These are phyloP conservation scores for Linum lewisii DNA, from an alignment of 345 rosid species.

Conservation along the genomic window DNA sequence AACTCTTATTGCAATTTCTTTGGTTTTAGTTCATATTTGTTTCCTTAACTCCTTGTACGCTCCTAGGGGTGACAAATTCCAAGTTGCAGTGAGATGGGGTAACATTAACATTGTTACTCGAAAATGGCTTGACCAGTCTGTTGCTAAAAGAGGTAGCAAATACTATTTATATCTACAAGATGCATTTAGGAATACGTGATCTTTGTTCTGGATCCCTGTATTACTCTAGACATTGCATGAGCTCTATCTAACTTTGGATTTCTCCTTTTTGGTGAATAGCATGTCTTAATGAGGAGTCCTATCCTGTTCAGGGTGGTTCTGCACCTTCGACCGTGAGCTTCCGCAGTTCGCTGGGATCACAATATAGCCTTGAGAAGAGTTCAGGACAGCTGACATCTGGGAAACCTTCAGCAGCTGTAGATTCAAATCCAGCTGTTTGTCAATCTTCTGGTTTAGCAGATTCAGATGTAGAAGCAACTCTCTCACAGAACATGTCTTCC, in stretches of 20 bases:
- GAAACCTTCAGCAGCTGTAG: slow-evolving; percentile 30
- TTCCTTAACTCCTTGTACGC: slow-evolving; percentile 54
- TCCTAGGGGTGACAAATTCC: slow-evolving; percentile 90
- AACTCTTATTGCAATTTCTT: not conserved
- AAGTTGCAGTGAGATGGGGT: slow-evolving; percentile 89
- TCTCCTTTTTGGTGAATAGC: slow-evolving; percentile 48
- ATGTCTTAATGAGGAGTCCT: slow-evolving; percentile 80
- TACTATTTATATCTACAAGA: slow-evolving; percentile 8
- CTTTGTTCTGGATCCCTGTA: not conserved
- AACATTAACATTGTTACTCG: slow-evolving; percentile 62
- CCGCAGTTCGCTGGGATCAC: slow-evolving; percentile 25
- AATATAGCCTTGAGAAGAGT: slow-evolving; percentile 43
- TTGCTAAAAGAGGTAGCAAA: slow-evolving; percentile 62
- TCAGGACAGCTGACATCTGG: slow-evolving; percentile 27
- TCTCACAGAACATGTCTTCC: slow-evolving; percentile 54
- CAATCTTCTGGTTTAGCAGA: slow-evolving; percentile 38
- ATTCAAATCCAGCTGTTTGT: slow-evolving; percentile 31
- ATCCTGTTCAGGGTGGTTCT: slow-evolving; percentile 55
- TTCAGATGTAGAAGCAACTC: slow-evolving; percentile 62
- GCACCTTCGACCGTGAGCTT: slow-evolving; percentile 31
- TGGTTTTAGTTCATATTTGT: not conserved
- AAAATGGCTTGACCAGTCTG: slow-evolving; percentile 86
- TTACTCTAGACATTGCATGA: slow-evolving; percentile 1
- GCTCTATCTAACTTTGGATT: slow-evolving; percentile 18
- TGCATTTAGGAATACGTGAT: slow-evolving; percentile 8